Base-by-base conservation (phyloP, 169 alveolate species). In the Eimeria necatrix region DNA sequence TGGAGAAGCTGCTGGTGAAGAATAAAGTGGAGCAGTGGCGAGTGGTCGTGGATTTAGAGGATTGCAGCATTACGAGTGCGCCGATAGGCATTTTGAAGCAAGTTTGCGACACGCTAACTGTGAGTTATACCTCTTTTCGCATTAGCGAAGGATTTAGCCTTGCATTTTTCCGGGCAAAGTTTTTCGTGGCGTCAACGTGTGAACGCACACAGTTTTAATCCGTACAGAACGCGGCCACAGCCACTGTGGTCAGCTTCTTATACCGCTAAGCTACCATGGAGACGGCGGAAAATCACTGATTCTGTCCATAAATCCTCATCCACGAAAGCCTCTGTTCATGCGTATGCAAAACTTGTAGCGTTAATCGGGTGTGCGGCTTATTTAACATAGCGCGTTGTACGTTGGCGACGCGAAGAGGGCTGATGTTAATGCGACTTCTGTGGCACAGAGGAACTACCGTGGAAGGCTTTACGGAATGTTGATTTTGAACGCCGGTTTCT, bases 1-100 rank as follows among this genome's bases (percentile, higher is more conserved):
- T 95, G 64, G 95, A 83, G 78, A 95, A 86, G 61, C 74, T 96
- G 97, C 95, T 96, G 71, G 97, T 96, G 56, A 95, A 96, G 96
- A 95, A 96, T 86, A 80, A 86, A 59, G 97, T 96, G 85, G 97
- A 96, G 16, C 97, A 96, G 86, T 96, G 97, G 97, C 91, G 97
- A 22, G 97, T 96, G 26, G 64, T 96, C 20, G 93, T 96, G 83
- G 97, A 96, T 48, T 93, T 96, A 80, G 96, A 95, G 24, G 96
- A 95, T 86, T 96, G 96, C 64, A 78, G 96, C 80, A 93, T 94
- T 48, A 85, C 91, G 80, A 84, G 93, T 68, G 94, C 96, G 9
- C 97, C 97, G 0, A 73, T 95, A 51, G 93, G 96, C 61, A 96
- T 81, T 41, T 93, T 96, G 61, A 96, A 94, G 76, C 96, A 95